These are phyloP conservation scores for Oryza longistaminata DNA, from an alignment of 176 grass and related monocot species.

Conservation along the genomic window DNA sequence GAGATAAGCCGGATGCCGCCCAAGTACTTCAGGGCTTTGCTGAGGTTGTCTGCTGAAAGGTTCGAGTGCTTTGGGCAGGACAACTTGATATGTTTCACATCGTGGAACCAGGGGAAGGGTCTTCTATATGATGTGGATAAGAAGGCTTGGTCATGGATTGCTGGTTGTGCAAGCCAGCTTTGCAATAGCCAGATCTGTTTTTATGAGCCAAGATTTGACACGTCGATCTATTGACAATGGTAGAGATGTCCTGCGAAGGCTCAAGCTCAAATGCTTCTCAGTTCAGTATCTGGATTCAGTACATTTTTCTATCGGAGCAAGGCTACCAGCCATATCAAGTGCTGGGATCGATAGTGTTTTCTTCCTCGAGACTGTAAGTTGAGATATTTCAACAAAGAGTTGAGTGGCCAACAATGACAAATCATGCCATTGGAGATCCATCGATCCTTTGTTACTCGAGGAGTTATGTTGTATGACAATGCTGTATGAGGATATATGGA, in stretches of 20 bases:
- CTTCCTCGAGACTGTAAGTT: neutral
- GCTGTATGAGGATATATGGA: neutral
- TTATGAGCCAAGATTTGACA: slow-evolving; percentile 86
- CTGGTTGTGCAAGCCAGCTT: slow-evolving; percentile 71
- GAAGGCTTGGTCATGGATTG: slow-evolving; percentile 93
- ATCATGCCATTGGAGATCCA: slow-evolving; percentile 28
- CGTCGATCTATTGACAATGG: slow-evolving; percentile 48
- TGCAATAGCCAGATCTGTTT: slow-evolving; percentile 98
- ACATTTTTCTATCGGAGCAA: neutral
- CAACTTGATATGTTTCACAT: slow-evolving; percentile 95
- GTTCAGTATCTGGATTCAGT: neutral
- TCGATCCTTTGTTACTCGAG: slow-evolving; percentile 27
- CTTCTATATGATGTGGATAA: slow-evolving; percentile 90
- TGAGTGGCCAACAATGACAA: slow-evolving; percentile 17
- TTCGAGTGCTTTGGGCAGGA: slow-evolving; percentile 99
- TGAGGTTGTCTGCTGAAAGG: slow-evolving; percentile 89
- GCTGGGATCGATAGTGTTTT: neutral
- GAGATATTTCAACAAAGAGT: neutral
- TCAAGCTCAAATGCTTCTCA: slow-evolving; percentile 31
- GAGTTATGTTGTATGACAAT: neutral
- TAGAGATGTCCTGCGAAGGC: neutral
- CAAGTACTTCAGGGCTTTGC: slow-evolving; percentile 77
- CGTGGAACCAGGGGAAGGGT: slow-evolving; percentile 97
- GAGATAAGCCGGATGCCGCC: slow-evolving; percentile 97
- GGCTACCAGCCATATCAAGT: neutral